These are phyloP conservation scores for Themeda triandra DNA, from an alignment of 176 grass and related monocot species.

Conservation along the genomic window DNA sequence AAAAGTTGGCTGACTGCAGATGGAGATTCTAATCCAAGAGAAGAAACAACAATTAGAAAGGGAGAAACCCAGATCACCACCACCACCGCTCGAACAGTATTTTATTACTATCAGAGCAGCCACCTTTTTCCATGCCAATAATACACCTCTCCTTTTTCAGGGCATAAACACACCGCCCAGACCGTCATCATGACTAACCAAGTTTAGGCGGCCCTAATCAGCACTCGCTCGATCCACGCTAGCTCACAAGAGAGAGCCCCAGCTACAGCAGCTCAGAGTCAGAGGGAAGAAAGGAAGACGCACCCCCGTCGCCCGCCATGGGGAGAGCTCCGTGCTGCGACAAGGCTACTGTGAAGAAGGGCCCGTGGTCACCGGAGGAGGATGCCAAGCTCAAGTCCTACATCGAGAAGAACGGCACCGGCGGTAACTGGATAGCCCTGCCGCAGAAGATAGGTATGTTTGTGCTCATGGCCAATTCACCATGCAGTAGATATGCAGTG, in stretches of 20 bases:
- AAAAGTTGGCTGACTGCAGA: too few relatives aligned
- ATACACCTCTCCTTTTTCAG: slow-evolving; percentile 49
- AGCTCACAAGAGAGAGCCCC: neutral
- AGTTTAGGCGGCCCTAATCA: slow-evolving; percentile 54
- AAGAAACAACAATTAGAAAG: slow-evolving; percentile 90
- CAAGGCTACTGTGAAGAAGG: slow-evolving; percentile 92
- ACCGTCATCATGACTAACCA: slow-evolving; percentile 45
- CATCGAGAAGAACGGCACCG: slow-evolving; percentile 92
- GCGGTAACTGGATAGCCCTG: slow-evolving; percentile 91
- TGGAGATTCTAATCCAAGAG: slow-evolving; percentile 84
- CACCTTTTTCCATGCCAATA: slow-evolving; percentile 49
- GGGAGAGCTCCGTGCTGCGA: slow-evolving; percentile 93
- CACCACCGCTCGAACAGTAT: slow-evolving; percentile 64
- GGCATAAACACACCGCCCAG: slow-evolving; percentile 58
- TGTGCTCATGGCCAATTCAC: slow-evolving; percentile 1
- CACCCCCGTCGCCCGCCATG: slow-evolving; percentile 47
- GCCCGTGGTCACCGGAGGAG: slow-evolving; percentile 91
- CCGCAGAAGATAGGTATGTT: slow-evolving; percentile 91
- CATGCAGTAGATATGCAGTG: neutral
- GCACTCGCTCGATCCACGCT: slow-evolving; percentile 16
- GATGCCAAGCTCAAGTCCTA: slow-evolving; percentile 90
- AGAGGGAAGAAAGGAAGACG: neutral
- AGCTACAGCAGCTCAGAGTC: neutral
- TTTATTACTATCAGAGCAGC: slow-evolving; percentile 46
- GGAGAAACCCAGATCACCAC: slow-evolving; percentile 55